These are phyloP conservation scores for Fusarium dlaminii DNA, from an alignment of 2,329 filamentous ascomycete genomes.

Conservation along the genomic window DNA sequence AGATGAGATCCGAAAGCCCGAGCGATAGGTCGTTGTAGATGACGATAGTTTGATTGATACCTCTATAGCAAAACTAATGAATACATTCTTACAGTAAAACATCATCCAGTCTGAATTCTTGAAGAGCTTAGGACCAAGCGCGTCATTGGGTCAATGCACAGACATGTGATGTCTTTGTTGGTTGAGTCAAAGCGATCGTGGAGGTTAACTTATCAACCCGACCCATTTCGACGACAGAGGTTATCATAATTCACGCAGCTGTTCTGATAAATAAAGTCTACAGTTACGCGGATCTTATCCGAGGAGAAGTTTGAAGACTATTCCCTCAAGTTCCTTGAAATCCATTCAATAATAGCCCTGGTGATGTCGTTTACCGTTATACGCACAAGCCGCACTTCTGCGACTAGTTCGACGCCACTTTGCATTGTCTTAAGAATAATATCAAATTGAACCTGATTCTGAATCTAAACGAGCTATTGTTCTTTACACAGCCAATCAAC, in stretches of 20 bases:
- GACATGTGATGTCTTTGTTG: background rate
- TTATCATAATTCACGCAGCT: fast-evolving
- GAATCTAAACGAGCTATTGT: background rate
- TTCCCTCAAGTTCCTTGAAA: background rate
- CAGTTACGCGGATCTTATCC: fast-evolving
- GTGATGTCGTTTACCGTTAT: background rate
- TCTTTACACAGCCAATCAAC: background rate
- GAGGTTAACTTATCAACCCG: fast-evolving
- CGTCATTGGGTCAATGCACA: background rate
- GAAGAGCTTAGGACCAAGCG: fast-evolving
- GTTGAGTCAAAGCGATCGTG: no score
- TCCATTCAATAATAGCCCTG: background rate
- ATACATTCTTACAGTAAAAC: no score
- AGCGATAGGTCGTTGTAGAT: slow-evolving; percentile 17
- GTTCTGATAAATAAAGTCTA: fast-evolving
- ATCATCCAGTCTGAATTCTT: background rate
- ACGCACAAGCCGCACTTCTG: background rate
- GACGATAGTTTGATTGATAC: background rate
- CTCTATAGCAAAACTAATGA: background rate
- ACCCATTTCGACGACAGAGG: fast-evolving
- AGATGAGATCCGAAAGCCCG: slow-evolving; percentile 15
- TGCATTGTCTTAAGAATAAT: background rate
- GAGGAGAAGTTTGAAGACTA: fast-evolving
- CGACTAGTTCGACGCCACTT: background rate
- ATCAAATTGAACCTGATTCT: no score